A percentile compares a stretch with the other conserved stretches of the same genome.
These are phyloP conservation scores for Coemansia interrupta DNA, from an alignment of 192 early-diverging fungal species.

Conservation along the genomic window DNA sequence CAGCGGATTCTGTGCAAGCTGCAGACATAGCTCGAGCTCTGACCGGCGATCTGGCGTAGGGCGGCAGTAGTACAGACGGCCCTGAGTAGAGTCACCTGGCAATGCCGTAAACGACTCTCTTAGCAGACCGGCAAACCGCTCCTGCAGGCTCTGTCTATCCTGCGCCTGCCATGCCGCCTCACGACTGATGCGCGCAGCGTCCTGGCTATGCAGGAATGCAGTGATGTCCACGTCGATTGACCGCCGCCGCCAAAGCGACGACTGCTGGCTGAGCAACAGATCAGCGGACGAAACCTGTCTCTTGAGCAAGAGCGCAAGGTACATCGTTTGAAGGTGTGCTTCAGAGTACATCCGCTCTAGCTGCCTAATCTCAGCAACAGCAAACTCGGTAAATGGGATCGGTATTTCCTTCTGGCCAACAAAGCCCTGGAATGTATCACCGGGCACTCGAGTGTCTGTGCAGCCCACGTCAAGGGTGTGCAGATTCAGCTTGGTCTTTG, in stretches of 20 bases:
- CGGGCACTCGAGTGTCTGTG: constrained; percentile 26
- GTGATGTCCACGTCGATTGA: constrained; percentile 52
- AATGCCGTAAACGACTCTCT: constrained; percentile 44
- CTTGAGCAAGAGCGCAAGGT: constrained; percentile 46
- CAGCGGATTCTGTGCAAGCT: constrained; percentile 47
- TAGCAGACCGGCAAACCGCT: constrained; percentile 30
- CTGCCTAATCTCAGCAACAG: constrained; percentile 37
- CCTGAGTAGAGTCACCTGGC: constrained; percentile 37
- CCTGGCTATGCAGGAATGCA: constrained; percentile 54
- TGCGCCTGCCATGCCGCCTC: constrained; percentile 34
- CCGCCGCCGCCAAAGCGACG: constrained; percentile 37
- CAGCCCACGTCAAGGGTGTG: constrained; percentile 20
- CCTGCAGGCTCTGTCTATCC: constrained; percentile 36
- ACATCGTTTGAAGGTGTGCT: constrained; percentile 47
- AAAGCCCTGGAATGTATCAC: constrained; percentile 40
- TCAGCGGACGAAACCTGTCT: constrained; percentile 39
- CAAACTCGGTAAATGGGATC: constrained; percentile 44
- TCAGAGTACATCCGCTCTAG: constrained; percentile 52
- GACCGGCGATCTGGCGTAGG: constrained; percentile 24
- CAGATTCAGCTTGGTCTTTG: constrained; percentile 37
- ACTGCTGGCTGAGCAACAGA: constrained; percentile 29
- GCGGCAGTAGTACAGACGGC: constrained; percentile 44
- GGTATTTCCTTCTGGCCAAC: constrained; percentile 39
- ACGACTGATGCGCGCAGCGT: constrained; percentile 37
- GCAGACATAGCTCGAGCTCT: constrained; percentile 42